Evolutionary conservation across 2,329 filamentous ascomycete genomes (phyloP), one percentile per base, ranked within the genome.

Genomic region (Pleochaeta shiraiana): DNA sequence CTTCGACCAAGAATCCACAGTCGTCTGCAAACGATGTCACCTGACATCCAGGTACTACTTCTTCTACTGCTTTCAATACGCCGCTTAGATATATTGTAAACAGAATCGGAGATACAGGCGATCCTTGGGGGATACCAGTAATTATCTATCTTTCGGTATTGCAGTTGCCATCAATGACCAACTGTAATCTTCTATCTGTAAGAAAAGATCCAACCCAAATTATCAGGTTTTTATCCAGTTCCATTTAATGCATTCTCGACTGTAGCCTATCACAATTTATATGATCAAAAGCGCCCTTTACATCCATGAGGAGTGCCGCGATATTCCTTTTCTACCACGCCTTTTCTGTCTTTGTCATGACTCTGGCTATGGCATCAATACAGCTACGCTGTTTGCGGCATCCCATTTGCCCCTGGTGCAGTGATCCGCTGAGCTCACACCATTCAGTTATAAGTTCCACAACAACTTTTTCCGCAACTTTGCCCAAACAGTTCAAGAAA

Each of bases 61-160:
- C 26, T 26, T 61, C 57, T 14, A 61, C 57, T n/a, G 30, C 33
- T 12, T 26, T 39, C 34, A 61, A 61, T 12, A 61, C 1, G 14
- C 28, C 57, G 24, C 57, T 61, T 11, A 61, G 57, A 61, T 61
- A 61, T n/a, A 37, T 61, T 19, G 30, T 21, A 12, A 61, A 39
- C 12, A 37, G n/a, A n/a, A 61, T 61, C 21, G 33, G 33, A 6
- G 30, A 61, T 5, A 30, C 30, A 2, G 57, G 30, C 7, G 57
- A 61, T 21, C 11, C 30, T 37, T 61, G 21, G n/a, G 57, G 33
- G 9, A 61, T 12, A 3, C 57, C 57, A 16, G 33, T 39, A 21
- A 7, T 19, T 9, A 61, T 61, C 9, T 30, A 21, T 34, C 21
- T 37, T 21, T 12, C 39, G 26, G 21, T 37, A 7, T 31, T n/a